Conservation (phyloP, 2,329 filamentous ascomycete species). For the Penicillium sp. region DNA sequence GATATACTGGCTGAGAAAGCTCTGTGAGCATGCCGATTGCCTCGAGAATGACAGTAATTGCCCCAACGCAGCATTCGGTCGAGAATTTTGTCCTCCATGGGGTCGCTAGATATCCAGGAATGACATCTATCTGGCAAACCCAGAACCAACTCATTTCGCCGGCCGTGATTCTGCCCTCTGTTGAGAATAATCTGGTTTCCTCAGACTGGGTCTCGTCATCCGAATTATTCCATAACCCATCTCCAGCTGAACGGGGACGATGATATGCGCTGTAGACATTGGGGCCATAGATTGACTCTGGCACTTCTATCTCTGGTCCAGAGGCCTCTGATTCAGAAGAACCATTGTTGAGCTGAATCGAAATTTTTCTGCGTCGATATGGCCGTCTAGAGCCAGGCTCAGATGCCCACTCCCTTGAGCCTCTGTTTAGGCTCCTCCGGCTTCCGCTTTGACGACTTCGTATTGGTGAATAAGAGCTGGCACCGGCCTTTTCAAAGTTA, state of each 20-base stretch:
- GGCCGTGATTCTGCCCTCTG: constrained; percentile 50
- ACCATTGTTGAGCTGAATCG: background rate
- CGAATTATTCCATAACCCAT: background rate
- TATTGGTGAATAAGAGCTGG: background rate
- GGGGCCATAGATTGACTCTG: background rate
- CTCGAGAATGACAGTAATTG: constrained; percentile 1
- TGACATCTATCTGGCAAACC: constrained; percentile 4
- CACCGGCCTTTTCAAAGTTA: background rate
- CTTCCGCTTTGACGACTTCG: background rate
- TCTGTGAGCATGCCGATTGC: constrained; percentile 1
- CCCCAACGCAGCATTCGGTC: constrained; percentile 1
- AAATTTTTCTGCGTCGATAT: background rate
- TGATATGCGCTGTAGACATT: background rate
- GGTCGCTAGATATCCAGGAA: constrained; percentile 4
- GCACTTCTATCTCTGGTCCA: background rate
- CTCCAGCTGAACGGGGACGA: background rate
- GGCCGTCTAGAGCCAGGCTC: background rate
- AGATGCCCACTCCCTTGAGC: background rate
- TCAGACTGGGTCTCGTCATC: background rate
- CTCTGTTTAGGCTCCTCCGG: background rate
- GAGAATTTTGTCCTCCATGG: constrained; percentile 1
- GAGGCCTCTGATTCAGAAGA: background rate
- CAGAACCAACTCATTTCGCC: constrained; percentile 7
- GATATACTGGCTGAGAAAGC: background rate
- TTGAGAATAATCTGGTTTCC: background rate